phyloP scores from a whole-genome alignment of 352 stramenopile species.

The Phytopythium cucurbitacearum region DNA sequence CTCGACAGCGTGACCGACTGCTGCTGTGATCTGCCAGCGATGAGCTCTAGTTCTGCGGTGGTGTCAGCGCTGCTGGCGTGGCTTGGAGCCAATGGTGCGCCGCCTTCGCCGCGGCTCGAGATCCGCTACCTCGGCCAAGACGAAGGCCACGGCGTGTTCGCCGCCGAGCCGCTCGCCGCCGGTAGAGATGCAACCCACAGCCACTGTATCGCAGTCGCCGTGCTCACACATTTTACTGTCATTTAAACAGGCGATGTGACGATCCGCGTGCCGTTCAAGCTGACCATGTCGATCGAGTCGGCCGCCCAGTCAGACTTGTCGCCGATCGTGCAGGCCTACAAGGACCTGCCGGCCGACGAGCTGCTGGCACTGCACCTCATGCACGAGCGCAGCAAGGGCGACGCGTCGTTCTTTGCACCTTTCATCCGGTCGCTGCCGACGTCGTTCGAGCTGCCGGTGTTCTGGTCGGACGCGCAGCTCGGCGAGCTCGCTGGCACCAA shows the following conservation, averaged over 20 bases:
- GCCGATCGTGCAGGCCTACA: constrained; percentile 28
- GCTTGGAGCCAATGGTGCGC: constrained; percentile 24
- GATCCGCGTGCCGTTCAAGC: constrained; percentile 40
- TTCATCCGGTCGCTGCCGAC: constrained; percentile 51
- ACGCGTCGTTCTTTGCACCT: constrained; percentile 39
- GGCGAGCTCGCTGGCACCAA: constrained; percentile 47
- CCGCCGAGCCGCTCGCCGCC: constrained; percentile 21
- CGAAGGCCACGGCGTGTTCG: constrained; percentile 50
- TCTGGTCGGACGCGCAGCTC: constrained; percentile 43
- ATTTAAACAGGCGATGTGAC: constrained; percentile 26
- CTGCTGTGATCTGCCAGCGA: neutral
- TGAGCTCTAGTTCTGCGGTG: constrained; percentile 17
- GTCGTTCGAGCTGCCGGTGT: constrained; percentile 55
- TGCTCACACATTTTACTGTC: too few relatives aligned
- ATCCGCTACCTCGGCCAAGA: constrained; percentile 33
- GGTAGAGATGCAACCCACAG: constrained; percentile 7
- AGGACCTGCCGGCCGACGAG: constrained; percentile 40
- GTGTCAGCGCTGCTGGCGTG: constrained; percentile 30
- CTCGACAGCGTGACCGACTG: too few relatives aligned
- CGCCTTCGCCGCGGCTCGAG: constrained; percentile 22
- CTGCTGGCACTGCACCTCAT: constrained; percentile 57
- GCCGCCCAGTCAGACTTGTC: constrained; percentile 36
- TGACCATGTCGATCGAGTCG: constrained; percentile 50
- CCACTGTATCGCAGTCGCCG: neutral
- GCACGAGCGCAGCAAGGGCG: constrained; percentile 46